phyloP scores from a whole-genome alignment of 2,329 filamentous ascomycete genomes.

The Fusarium vanettenii region DNA sequence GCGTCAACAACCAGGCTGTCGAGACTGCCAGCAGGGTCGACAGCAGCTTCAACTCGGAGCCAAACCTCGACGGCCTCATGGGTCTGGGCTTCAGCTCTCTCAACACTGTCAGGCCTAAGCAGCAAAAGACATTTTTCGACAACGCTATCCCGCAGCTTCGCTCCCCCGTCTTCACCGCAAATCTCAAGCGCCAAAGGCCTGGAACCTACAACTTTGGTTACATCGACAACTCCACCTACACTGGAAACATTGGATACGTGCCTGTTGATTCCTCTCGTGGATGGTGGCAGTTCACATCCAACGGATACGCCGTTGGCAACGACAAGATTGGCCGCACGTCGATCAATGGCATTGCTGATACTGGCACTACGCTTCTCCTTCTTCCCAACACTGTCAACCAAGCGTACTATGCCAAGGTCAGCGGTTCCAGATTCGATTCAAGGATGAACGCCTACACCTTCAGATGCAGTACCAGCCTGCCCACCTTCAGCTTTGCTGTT shows the following conservation, averaged over 20 bases:
- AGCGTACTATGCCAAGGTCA: conserved; percentile 61
- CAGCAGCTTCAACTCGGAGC: conserved; percentile 50
- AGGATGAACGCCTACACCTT: conserved; percentile 58
- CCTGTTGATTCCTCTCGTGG: conserved; percentile 69
- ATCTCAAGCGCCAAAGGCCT: conserved; percentile 64
- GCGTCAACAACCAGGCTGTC: conserved; percentile 54
- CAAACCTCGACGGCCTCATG: conserved; percentile 55
- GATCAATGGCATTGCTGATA: conserved; percentile 63
- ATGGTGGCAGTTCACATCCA: conserved; percentile 69
- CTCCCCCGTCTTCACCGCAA: conserved; percentile 71
- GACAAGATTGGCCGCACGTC: conserved; percentile 45
- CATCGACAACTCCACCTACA: conserved; percentile 73
- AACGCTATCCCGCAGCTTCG: conserved; percentile 41
- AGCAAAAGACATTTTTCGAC: conserved; percentile 58
- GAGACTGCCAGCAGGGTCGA: conserved; percentile 57
- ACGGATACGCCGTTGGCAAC: conserved; percentile 34
- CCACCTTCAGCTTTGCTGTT: conserved; percentile 65
- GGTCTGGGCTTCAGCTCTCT: conserved; percentile 57
- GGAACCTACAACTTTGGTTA: conserved; percentile 81
- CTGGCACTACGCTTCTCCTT: conserved; percentile 73
- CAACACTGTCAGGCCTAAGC: conserved; percentile 55
- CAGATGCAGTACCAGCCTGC: conserved; percentile 59
- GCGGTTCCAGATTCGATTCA: conserved; percentile 54
- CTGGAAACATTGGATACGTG: conserved; percentile 70
- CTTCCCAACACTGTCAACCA: conserved; percentile 64